Evolutionary conservation across 2,329 filamentous ascomycete genomes (phyloP), one percentile per base, ranked within the genome.

Genomic region (Penicillium frequentans): DNA sequence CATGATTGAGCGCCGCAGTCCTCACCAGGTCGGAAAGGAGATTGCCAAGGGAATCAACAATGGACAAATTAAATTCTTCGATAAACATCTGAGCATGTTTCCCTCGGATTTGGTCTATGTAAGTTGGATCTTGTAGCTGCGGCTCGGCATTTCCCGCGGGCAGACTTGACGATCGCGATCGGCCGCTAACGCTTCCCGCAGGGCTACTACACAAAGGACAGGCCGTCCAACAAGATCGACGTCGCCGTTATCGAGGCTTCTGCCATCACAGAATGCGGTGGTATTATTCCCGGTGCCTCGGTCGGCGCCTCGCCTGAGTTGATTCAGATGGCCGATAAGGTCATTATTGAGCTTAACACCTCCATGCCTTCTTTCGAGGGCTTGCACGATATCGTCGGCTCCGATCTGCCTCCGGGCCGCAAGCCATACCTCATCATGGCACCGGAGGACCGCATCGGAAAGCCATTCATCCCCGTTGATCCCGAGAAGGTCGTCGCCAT

Each of bases 61-160:
- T 66, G 91, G 91, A 44, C 83, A 88, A 64, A 96, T 96, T 77
- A 87, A 93, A 61, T 96, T 96, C 77, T 96, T 96, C 72, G 91
- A 96, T 75, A 96, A 96, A 80, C 91, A 96, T 79, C 75, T 96
- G 71, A 92, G 88, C 76, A 96, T 96, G 91, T 96, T 96, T 73
- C 91, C 91, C 4, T 84, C 88, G 39, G 91, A 96, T 72, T 80
- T 96, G 63, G 89, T 93, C 73, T 95, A 95, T 73, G 84, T 87
- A 77, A 60, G 74, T 68, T 16, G 29, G 31, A 2, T 3, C 14
- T 42, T 31, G 21, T 1, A 6, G n/a, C 42, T 43, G 43, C 27
- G 9, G 23, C 16, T 52, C 52, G 57, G 58, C 47, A 43, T 33
- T 54, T 48, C 39, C 45, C 54, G 50, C 55, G 57, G 47, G 39